A percentile compares a stretch with the other conserved stretches of the same genome.
These are phyloP conservation scores for Fusarium sp. DNA, from an alignment of 2,329 filamentous ascomycete genomes.

Conservation along the genomic window DNA sequence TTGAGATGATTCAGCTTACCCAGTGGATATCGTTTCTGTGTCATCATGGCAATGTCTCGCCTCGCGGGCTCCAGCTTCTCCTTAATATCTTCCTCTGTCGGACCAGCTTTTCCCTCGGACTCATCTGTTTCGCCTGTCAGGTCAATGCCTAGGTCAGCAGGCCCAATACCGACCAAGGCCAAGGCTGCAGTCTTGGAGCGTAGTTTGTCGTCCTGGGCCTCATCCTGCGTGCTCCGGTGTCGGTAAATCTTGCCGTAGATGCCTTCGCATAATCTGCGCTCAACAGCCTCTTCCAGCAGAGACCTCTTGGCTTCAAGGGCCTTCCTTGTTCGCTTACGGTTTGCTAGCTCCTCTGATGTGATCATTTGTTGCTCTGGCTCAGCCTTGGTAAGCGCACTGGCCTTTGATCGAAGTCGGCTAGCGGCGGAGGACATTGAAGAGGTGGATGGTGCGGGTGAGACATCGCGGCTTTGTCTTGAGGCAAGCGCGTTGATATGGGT, in stretches of 20 bases:
- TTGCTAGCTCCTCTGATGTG: conserved; percentile 84
- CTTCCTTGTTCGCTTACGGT: conserved; percentile 81
- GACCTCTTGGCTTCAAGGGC: conserved; percentile 81
- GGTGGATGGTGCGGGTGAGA: conserved; percentile 65
- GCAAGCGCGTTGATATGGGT: conserved; percentile 88
- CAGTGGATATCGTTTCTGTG: conserved; percentile 85
- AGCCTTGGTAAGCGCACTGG: conserved; percentile 63
- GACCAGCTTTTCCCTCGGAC: conserved; percentile 67
- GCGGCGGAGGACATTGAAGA: conserved; percentile 68
- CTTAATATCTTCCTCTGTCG: conserved; percentile 75
- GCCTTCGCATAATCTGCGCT: conserved; percentile 84
- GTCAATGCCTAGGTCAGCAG: conserved; percentile 86
- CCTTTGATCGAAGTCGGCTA: conserved; percentile 67
- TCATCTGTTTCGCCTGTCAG: conserved; percentile 69
- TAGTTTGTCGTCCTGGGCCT: conserved; percentile 93
- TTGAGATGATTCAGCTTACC: conserved; percentile 93
- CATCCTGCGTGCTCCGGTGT: conserved; percentile 91
- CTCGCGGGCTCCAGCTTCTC: conserved; percentile 78
- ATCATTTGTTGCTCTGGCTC: conserved; percentile 83
- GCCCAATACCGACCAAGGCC: conserved; percentile 88
- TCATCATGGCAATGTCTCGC: conserved; percentile 80
- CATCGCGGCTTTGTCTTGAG: conserved; percentile 77
- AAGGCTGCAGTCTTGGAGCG: conserved; percentile 93
- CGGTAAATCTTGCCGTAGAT: conserved; percentile 91
- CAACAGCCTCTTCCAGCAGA: conserved; percentile 89